A percentile compares a stretch with the other conserved stretches of the same genome.
These are phyloP conservation scores for Agastache rugosa DNA, from an alignment of 257 asterid genomes.

Conservation along the genomic window DNA sequence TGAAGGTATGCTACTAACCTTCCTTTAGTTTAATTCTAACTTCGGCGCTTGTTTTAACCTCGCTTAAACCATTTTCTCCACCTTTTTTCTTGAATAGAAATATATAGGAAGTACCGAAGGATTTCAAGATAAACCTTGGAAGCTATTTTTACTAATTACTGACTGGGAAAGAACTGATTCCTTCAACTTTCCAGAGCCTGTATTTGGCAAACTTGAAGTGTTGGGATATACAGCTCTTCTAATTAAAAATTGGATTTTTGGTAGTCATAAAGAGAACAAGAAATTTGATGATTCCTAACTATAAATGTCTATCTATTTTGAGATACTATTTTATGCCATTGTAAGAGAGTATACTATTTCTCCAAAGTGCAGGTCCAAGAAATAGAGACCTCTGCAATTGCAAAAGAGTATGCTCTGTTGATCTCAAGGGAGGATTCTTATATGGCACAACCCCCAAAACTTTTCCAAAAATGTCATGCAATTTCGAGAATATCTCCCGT, in stretches of 20 bases:
- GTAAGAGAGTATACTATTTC: not conserved
- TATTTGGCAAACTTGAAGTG: not conserved
- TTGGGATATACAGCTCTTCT: constrained; percentile 17
- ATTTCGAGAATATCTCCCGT: not conserved
- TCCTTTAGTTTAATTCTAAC: constrained; percentile 32
- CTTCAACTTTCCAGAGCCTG: not conserved
- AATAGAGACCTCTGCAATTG: constrained; percentile 15
- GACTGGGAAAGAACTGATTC: constrained; percentile 3
- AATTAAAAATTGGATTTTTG: not conserved
- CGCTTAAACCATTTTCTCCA: not conserved
- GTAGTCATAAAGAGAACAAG: constrained; percentile 4
- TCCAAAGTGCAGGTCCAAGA: constrained; percentile 11
- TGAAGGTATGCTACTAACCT: constrained; percentile 53
- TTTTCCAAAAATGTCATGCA: not conserved
- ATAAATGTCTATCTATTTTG: not conserved
- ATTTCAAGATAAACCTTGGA: constrained; percentile 4
- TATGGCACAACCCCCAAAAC: not conserved
- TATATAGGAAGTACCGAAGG: constrained; percentile 7
- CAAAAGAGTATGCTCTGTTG: constrained; percentile 10
- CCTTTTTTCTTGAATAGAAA: not conserved
- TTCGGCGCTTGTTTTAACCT: not conserved
- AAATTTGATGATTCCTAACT: constrained; percentile 24
- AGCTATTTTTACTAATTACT: constrained; percentile 7
- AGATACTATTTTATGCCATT: constrained; percentile 8
- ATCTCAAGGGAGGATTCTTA: not conserved